Evolutionary conservation across 164 flowering plant species (phyloP).

Genomic region (Annona cherimola): DNA sequence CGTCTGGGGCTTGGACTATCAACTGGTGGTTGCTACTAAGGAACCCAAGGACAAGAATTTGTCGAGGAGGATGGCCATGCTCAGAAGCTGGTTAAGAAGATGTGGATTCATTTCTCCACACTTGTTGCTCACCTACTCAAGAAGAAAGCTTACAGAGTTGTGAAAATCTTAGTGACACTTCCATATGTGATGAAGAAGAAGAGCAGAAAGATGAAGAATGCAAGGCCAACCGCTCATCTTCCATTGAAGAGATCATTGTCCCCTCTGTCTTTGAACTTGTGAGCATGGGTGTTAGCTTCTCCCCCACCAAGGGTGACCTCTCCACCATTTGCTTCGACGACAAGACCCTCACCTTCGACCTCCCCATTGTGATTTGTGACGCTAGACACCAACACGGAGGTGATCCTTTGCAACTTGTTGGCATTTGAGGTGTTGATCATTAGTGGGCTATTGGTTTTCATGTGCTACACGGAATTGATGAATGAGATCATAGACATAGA

Average conservation of each 20-base stretch:
- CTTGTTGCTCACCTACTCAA: not conserved
- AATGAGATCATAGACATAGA: too few species aligned
- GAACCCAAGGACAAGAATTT: not conserved
- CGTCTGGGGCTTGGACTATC: constrained; percentile 5
- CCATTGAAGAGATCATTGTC: constrained; percentile 7
- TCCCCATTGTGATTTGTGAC: constrained; percentile 9
- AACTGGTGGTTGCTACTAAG: not conserved
- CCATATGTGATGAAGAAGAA: not conserved
- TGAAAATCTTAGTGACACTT: not conserved
- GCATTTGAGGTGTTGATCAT: constrained; percentile 16
- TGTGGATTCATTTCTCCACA: not conserved
- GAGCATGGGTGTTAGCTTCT: constrained; percentile 1
- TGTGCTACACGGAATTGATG: too few species aligned
- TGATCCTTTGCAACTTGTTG: too few species aligned
- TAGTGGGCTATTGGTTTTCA: constrained; percentile 18
- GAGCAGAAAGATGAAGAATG: not conserved
- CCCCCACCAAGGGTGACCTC: constrained; percentile 3
- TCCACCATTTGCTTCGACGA: not conserved
- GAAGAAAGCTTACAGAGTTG: not conserved
- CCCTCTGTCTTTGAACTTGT: constrained; percentile 7
- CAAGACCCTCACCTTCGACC: constrained; percentile 8
- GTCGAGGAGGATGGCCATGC: not conserved
- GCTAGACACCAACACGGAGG: too few species aligned
- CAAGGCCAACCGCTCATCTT: constrained; percentile 2
- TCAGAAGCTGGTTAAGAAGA: not conserved